Conservation (phyloP, 345 rosid species). For the Geranium brycei region DNA sequence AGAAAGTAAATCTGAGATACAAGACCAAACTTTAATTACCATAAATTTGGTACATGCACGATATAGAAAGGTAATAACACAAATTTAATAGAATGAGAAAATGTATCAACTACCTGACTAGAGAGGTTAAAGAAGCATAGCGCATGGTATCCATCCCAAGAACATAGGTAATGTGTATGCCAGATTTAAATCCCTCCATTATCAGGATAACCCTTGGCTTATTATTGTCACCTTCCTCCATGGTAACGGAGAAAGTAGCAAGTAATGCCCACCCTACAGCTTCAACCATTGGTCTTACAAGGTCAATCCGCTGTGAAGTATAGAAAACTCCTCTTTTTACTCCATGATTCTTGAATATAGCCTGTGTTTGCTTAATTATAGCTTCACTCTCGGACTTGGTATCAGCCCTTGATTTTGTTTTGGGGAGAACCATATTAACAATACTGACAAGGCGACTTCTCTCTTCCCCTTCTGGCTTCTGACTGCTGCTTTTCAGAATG, state of each 20-base stretch:
- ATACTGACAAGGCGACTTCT: slow-evolving; percentile 77
- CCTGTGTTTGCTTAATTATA: slow-evolving; percentile 84
- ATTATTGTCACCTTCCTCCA: slow-evolving; percentile 98
- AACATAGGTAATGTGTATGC: slow-evolving; percentile 76
- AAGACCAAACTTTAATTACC: slow-evolving; percentile 10
- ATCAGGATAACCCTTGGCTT: slow-evolving; percentile 79
- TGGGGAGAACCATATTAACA: slow-evolving; percentile 83
- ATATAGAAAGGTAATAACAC: background rate
- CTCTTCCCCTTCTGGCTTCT: slow-evolving; percentile 78
- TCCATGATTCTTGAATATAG: slow-evolving; percentile 73
- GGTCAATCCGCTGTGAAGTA: slow-evolving; percentile 59
- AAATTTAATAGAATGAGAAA: slow-evolving; percentile 1
- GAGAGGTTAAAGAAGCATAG: slow-evolving; percentile 90
- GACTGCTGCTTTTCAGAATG: slow-evolving; percentile 45
- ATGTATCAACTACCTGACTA: slow-evolving; percentile 51
- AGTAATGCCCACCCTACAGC: slow-evolving; percentile 98
- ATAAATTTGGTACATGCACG: background rate
- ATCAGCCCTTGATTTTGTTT: slow-evolving; percentile 52
- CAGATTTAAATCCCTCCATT: slow-evolving; percentile 99
- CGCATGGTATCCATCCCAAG: slow-evolving; percentile 99
- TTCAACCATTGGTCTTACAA: slow-evolving; percentile 94
- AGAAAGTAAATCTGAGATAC: slow-evolving; percentile 72
- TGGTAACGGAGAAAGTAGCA: slow-evolving; percentile 91
- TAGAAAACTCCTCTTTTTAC: slow-evolving; percentile 80
- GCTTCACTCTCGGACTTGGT: slow-evolving; percentile 75